phyloP scores from a whole-genome alignment of 2,329 filamentous ascomycete genomes.

The Phialophora tarda region DNA sequence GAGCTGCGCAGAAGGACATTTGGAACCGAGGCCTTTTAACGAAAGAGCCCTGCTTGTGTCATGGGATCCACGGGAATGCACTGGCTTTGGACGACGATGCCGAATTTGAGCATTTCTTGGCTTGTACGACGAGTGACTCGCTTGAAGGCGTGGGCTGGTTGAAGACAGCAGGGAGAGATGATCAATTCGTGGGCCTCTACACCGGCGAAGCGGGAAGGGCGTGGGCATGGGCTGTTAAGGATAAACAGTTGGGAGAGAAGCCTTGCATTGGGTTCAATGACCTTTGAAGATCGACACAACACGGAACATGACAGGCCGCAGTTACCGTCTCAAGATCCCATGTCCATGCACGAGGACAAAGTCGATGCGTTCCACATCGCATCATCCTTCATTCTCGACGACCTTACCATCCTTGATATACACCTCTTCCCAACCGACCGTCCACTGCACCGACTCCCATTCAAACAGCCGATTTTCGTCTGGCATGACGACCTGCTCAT shows the following conservation, averaged over 20 bases:
- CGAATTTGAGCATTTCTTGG: slow-evolving; percentile 33
- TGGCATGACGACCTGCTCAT: slow-evolving; percentile 7
- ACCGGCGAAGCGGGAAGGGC: slow-evolving; percentile 57
- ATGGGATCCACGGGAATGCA: slow-evolving; percentile 69
- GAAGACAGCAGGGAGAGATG: slow-evolving; percentile 53
- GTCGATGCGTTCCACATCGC: background rate
- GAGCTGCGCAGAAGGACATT: slow-evolving; percentile 55
- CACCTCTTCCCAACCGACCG: slow-evolving; percentile 16
- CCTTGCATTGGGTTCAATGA: slow-evolving; percentile 39
- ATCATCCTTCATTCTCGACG: slow-evolving; percentile 4
- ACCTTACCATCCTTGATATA: slow-evolving; percentile 17
- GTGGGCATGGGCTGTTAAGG: slow-evolving; percentile 51
- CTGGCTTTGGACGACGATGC: slow-evolving; percentile 46
- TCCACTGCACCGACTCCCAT: slow-evolving; percentile 10
- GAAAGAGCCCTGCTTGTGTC: slow-evolving; percentile 70
- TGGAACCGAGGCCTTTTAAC: slow-evolving; percentile 65
- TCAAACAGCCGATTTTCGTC: slow-evolving; percentile 16
- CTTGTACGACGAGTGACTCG: slow-evolving; percentile 27
- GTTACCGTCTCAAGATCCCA: background rate
- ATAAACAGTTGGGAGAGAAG: slow-evolving; percentile 28
- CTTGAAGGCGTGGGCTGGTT: slow-evolving; percentile 37
- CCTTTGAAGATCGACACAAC: slow-evolving; percentile 25
- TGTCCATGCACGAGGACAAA: background rate
- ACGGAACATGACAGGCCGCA: background rate
- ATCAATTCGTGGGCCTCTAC: slow-evolving; percentile 57